Base-by-base conservation (phyloP, 805 yeast genomes). In the Metschnikowia chrysomelidarum region DNA sequence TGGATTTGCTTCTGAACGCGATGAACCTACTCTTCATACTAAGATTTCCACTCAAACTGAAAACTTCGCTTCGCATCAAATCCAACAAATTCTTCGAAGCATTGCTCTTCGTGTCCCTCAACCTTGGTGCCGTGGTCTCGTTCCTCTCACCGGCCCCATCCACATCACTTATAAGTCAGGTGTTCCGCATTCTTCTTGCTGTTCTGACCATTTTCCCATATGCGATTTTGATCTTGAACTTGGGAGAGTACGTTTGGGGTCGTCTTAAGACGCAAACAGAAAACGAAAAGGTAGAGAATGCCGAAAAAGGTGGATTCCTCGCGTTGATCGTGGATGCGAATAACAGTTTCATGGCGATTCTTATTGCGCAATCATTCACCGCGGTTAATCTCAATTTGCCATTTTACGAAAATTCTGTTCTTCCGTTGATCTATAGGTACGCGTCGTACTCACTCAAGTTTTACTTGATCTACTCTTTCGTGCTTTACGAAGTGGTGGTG, bases 311-410 rank as follows among this genome's bases (percentile, higher is more conserved):
- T 9, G 30, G 36, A 11, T 19, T 32, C 10, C 19, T 32, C 16
- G 30, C 38, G 29, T 47, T 53, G 20, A 38, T 61, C 15, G 39
- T 40, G 16, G 62, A 53, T 17, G 47, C 54, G 16, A 64, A 64
- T 47, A 60, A 62, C 39, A 61, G 60, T 41, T 58, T 49, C 34
- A 46, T 64, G 29, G 67, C 69, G 1, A 47, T 62, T 8, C 50
- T 64, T 42, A 55, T 64, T 23, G 56, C 62, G 21, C 62, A 57
- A 40, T 60, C 67, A 15, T 63, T 61, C 41, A 36, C 57, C n/a
- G 47, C 46, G 15, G 46, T 60, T 7, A 56, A 54, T 27, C 32
- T 48, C 34, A 40, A 43, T 21, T 52, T 54, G 43, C 52, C 51
- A 5, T 42, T 48, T 23, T 23, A 35, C 19, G 38, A 21, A 7